Evolutionary conservation across 371 early-diverging fungal species (phyloP), one percentile per base, ranked within the genome.

Genomic region (Syncephalis plumigaleata): DNA sequence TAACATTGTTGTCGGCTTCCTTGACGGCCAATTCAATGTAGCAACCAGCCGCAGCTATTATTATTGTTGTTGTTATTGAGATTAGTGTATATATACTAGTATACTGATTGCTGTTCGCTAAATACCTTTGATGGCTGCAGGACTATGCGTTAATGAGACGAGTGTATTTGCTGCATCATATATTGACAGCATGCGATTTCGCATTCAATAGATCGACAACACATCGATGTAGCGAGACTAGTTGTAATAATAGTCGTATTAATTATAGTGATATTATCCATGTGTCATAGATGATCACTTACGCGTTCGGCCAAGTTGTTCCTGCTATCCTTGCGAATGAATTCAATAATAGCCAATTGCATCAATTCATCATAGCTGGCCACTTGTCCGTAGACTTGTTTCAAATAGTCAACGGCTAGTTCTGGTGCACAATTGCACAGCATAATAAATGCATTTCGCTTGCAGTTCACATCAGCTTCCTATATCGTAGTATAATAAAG

Each of bases 1-100:
- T 95, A 43, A 96, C 82, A 63, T 96, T 97, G 67, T 93, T 97
- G 58, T 97, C 95, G 3, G 91, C 74, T 58, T 89, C 98, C 64
- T 88, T 89, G 39, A 82, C 66, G 47, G 79, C 80, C 42, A 97
- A 72, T 39, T 89, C 80, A 45, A 93, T 86, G 51, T 88, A 92
- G 63, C 85, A 84, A 15, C 77, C 54, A 1, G 91, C 94, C 31
- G 88, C 93, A 47, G 91, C 84, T 80, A 55, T 18, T n/a, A n/a
- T n/a, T 11, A 51, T 16, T n/a, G 15, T 23, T 20, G 38, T 13
- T 15, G n/a, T 16, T 7, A 42, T 27, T 25, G 36, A 1, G 47
- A 24, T 20, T 9, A 21, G 3, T 17, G 36, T 25, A 0, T 2
- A 13, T 21, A n/a, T n/a, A n/a, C n/a, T n/a, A n/a, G n/a, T n/a